Evolutionary conservation across 441 rosid species (phyloP).

Genomic region (Aleurites moluccanus): DNA sequence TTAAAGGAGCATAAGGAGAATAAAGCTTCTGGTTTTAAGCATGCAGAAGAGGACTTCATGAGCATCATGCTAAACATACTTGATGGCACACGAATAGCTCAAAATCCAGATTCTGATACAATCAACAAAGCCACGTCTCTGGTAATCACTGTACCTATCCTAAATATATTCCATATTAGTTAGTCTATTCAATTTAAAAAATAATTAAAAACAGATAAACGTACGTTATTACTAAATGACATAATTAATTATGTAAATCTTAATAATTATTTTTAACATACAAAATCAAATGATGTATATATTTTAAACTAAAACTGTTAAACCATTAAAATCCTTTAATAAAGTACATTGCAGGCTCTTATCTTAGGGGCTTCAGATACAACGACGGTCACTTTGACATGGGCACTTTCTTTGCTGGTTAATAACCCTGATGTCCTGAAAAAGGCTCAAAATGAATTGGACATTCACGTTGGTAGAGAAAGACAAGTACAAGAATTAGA

Average conservation of each 20-base stretch:
- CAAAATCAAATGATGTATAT: no score
- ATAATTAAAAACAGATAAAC: no score
- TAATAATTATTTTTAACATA: no score
- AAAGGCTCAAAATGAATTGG: conserved; percentile 53
- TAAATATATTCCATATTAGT: not conserved
- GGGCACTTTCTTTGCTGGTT: conserved; percentile 36
- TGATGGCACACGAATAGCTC: conserved; percentile 2
- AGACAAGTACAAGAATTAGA: conserved; percentile 50
- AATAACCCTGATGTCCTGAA: conserved; percentile 31
- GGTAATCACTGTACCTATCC: conserved; percentile 30
- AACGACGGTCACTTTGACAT: conserved; percentile 39
- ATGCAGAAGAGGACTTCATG: conserved; percentile 40
- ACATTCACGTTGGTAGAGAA: conserved; percentile 41
- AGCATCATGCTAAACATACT: conserved; percentile 27
- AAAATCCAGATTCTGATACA: conserved; percentile 30
- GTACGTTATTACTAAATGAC: no score
- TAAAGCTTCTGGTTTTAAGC: not conserved
- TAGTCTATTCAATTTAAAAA: no score
- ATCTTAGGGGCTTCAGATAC: conserved; percentile 57
- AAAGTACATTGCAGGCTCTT: conserved; percentile 34
- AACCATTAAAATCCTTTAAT: not conserved
- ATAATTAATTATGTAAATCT: no score
- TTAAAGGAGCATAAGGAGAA: conserved; percentile 36
- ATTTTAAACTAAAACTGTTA: no score
- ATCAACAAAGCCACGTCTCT: conserved; percentile 38